Base-by-base conservation (phyloP, 805 yeast genomes). In the Blastobotrys terrestris region DNA sequence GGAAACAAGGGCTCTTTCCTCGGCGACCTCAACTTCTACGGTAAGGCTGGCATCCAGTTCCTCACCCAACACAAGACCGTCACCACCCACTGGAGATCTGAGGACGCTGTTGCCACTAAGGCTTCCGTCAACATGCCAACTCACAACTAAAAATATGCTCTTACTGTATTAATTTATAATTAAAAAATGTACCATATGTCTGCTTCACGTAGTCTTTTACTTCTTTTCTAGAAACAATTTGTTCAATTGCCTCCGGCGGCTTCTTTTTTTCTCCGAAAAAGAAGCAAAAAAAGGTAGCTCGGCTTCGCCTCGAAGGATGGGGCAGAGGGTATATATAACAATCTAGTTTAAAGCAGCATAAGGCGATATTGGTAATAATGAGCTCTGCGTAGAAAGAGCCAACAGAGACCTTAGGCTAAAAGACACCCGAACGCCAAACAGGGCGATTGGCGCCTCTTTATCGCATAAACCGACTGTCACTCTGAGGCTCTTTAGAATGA, bases 11-110 rank as follows among this genome's bases (percentile, higher is more conserved):
- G 81, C 40, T 82, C 87, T 4, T 84, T 85, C 78, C 74, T 84
- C 59, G 91, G 91, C 39, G 90, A 85, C 65, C 77, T 85, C 75
- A 85, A 85, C 73, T 84, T 84, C 67, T 84, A 84, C 69, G 91
- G 91, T 54, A 81, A 83, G 72, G 77, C 85, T n/a, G 90, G 91
- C 31, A 65, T 85, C 47, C 74, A 81, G 51, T 84, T 84, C 71
- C 74, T 83, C 71, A 84, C 91, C 35, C 84, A 83, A 72, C 80
- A 85, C 61, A 85, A 84, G 75, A 85, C 91, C 21, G 83, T 84
- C 53, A 85, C 91, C 18, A 67, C 81, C 31, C 77, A 77, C 56
- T 84, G 91, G 91, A 76, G 78, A 61, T 71, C 79, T 26, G 77
- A 75, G 62, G 73, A 74, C 49, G 77, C 77, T 31, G 71, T 66